Evolutionary conservation across 2,329 filamentous ascomycete species (phyloP).

Genomic region (Basipetospora chlamydospora): DNA sequence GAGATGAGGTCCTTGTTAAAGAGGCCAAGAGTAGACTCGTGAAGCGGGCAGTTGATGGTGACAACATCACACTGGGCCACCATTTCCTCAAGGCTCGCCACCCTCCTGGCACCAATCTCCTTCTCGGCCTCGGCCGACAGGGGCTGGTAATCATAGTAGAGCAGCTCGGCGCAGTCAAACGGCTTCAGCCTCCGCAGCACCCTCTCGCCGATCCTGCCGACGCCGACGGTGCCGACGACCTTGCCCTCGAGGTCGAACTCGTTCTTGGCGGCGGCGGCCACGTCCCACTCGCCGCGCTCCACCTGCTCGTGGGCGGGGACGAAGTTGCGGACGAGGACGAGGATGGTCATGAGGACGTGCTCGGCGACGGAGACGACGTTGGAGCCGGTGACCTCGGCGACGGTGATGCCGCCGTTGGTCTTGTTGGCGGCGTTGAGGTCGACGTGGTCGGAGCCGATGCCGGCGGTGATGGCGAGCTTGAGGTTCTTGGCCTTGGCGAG

Average conservation of each 20-base stretch:
- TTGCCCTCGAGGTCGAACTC: constrained; percentile 97
- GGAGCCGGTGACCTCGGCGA: constrained; percentile 93
- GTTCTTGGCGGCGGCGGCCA: constrained; percentile 92
- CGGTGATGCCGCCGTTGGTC: constrained; percentile 94
- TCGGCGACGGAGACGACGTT: constrained; percentile 98
- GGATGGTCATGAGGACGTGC: constrained; percentile 99
- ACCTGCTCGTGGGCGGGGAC: constrained; percentile 95
- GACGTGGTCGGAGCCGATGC: constrained; percentile 97
- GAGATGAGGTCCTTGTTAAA: constrained; percentile 98
- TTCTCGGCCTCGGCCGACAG: constrained; percentile 72
- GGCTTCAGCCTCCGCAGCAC: constrained; percentile 90
- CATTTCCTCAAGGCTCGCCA: constrained; percentile 85
- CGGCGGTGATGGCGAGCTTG: constrained; percentile 91
- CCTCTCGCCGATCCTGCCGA: constrained; percentile 95
- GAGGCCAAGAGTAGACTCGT: constrained; percentile 90
- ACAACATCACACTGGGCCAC: constrained; percentile 88
- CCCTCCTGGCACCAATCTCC: constrained; percentile 88
- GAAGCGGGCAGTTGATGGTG: constrained; percentile 98
- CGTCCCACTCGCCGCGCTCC: constrained; percentile 79
- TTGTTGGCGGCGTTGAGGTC: constrained; percentile 95
- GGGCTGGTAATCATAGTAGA: constrained; percentile 99
- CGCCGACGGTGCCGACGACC: constrained; percentile 92
- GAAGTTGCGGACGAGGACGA: constrained; percentile 92
- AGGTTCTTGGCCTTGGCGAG: constrained; percentile 97
- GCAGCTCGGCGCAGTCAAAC: constrained; percentile 98